These are phyloP conservation scores for Pholiota molesta DNA, from an alignment of 768 basidiomycete species.

Conservation along the genomic window DNA sequence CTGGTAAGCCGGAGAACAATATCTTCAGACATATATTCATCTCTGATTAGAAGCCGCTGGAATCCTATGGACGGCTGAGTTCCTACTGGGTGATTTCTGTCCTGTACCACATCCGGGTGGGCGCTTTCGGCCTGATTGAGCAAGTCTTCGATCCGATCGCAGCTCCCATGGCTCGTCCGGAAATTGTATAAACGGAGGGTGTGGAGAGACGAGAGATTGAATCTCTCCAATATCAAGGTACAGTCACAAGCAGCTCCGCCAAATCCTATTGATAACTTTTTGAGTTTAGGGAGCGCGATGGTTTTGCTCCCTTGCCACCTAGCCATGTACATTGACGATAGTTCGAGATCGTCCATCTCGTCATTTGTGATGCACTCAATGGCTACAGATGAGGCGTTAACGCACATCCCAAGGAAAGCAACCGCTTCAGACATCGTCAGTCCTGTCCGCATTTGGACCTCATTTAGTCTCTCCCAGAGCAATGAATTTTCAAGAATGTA, in stretches of 20 bases:
- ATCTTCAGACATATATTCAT: background rate
- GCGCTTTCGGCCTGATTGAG: background rate
- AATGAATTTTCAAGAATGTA: background rate
- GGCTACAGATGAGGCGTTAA: background rate
- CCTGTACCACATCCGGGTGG: background rate
- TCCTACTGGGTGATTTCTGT: background rate
- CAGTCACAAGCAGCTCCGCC: background rate
- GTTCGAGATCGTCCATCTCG: background rate
- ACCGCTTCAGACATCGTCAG: background rate
- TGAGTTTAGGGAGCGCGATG: background rate
- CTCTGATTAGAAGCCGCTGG: background rate
- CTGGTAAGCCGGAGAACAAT: background rate
- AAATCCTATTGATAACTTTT: background rate
- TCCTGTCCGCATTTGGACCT: background rate
- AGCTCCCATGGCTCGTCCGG: background rate
- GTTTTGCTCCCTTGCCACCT: background rate
- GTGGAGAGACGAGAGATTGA: background rate
- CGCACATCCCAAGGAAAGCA: background rate
- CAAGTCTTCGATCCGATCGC: background rate
- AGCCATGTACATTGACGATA: background rate
- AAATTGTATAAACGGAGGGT: background rate
- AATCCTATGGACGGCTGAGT: background rate
- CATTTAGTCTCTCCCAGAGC: background rate
- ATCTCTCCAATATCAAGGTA: background rate
- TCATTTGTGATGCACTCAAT: background rate